Evolutionary conservation across 148 eudicot species (phyloP), one percentile per base, ranked within the genome.

Genomic region (Tetragonia tetragonoides): DNA sequence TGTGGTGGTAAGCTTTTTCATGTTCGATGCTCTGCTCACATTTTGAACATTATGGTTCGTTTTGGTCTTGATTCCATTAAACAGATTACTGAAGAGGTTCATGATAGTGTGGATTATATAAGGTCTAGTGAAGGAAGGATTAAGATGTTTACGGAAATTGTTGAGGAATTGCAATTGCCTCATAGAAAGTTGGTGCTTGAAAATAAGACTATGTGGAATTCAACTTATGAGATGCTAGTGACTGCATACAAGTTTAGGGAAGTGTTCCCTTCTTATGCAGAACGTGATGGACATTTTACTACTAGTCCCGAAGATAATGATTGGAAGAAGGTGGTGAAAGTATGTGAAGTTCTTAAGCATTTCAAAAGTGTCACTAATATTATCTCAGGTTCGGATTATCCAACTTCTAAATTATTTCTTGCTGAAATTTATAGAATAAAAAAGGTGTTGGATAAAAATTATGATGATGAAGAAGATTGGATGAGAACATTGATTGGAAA

Each of bases 81-180:
- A 1, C 20, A 44, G 3, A 54, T 69, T 40, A 69, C 81, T 28
- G 70, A 66, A 11, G 57, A 65, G 3, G 14, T 81, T 7, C 53
- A 68, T 12, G 84, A 81, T 6, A 70, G 59, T 28, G 73, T 81
- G 12, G 77, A n/a, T 38, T 75, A 79, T 73, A 72, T 78, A 17
- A 40, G 23, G 34, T 7, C 54, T 2, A 57, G 15, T 64, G 68
- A 71, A 18, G 37, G 62, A 51, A 41, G 73, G 16, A 6, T 60
- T 28, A 37, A 34, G n/a, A 14, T 62, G 4, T 81, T 70, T n/a
- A n/a, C n/a, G 0, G 68, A 72, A 1, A 64, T 38, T 23, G 15
- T 23, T 10, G 15, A 62, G 42, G 59, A 51, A 39, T 10, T 60
- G 20, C 75, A 81, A 53, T 23, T 81, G 18, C 61, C 63, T 2